Evolutionary conservation across 2,329 filamentous ascomycete genomes (phyloP), one percentile per base, ranked within the genome.

Genomic region (Epicoccum sorghinum): DNA sequence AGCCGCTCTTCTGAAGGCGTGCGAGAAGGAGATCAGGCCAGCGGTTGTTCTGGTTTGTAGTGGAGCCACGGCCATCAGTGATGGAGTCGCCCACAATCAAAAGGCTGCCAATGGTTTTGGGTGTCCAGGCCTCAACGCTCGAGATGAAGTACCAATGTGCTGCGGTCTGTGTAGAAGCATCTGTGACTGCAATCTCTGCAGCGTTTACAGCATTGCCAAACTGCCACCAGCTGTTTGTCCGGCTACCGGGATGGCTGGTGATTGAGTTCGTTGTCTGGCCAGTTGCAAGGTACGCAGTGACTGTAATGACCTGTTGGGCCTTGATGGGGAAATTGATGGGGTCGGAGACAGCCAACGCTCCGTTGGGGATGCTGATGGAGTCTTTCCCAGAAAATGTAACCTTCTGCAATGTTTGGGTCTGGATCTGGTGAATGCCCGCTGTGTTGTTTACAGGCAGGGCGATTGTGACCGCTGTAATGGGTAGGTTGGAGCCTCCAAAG

Each of bases 241-340:
- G 79, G 60, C 83, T 87, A 4, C 86, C 86, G 0, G 87, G 86
- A 55, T 89, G 87, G 0, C 80, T 81, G 0, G 86, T 89, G 49
- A 89, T 85, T 25, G 74, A 77, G 50, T 78, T 82, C 0, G 81
- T 80, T 1, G 75, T 68, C 65, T 89, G 86, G 0, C 86, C 87
- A 1, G 73, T 57, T 25, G 79, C 76, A 2, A 84, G 77, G 66
- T 87, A 89, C 13, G 88, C 73, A 8, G 79, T 84, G 2, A 89
- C 76, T 2, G 82, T 82, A 37, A 89, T 65, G 61, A 83, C 82
- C 0, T 80, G 77, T 48, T 82, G 79, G 0, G 81, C 69, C 10
- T 76, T 70, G 46, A 86, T 72, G 2, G 75, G 68, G 59, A 87
- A 82, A 57, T 84, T 75, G 46, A 89, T 72, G 0, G 86, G 83